Percentiles rank a stretch among this genome's conserved stretches.
phyloP scores from a whole-genome alignment of 2,329 filamentous ascomycete species.

The Trichophyton verrucosum region DNA sequence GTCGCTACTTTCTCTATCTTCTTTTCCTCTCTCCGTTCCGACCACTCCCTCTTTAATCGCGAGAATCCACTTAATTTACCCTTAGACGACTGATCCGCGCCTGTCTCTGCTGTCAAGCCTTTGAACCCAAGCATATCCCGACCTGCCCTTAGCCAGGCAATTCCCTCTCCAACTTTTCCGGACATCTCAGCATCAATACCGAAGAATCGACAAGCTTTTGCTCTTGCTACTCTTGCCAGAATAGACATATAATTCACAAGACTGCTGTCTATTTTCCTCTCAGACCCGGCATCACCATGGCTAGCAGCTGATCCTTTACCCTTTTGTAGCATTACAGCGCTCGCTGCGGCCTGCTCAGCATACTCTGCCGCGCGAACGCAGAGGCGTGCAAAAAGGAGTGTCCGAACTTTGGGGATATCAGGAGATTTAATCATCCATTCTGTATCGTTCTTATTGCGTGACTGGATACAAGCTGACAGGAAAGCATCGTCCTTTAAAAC shows the following conservation, averaged over 20 bases:
- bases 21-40: constrained; percentile 65
- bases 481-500: constrained; percentile 94
- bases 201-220: constrained; percentile 79
- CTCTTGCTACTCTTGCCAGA: constrained; percentile 60
- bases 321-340: constrained; percentile 32
- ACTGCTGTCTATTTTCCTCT: constrained; percentile 49
- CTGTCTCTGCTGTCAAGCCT: constrained; percentile 30
- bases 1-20: constrained; percentile 55
- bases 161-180: constrained; percentile 67
- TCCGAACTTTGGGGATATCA: constrained; percentile 75
- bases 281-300: not conserved
- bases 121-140: constrained; percentile 59
- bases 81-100: constrained; percentile 28
- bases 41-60: constrained; percentile 60
- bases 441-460: constrained; percentile 66
- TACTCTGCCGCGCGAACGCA: constrained; percentile 84
- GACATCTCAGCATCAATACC: constrained; percentile 77
- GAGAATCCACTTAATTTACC: constrained; percentile 23
- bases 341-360: constrained; percentile 55
- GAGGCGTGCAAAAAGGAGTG: constrained; percentile 73
- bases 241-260: constrained; percentile 65
- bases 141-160: constrained; percentile 75
- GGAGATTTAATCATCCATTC: constrained; percentile 97
- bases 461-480: constrained; percentile 65
- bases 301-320: constrained; percentile 11